Evolutionary conservation across 2,329 filamentous ascomycete genomes (phyloP).

Genomic region (Teratosphaeria epicoccoides): DNA sequence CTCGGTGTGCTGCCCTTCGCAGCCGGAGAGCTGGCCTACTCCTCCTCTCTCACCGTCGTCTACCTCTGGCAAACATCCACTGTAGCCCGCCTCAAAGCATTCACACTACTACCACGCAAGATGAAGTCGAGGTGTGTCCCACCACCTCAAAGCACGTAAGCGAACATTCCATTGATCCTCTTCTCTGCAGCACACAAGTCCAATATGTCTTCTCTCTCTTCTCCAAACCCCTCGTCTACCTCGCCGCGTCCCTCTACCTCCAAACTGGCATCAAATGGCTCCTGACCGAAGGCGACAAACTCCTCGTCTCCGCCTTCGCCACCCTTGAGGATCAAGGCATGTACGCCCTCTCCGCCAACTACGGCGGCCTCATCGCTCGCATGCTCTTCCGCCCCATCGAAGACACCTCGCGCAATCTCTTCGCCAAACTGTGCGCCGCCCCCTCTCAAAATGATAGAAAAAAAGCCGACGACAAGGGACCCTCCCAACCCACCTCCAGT

Average conservation of each 20-base stretch:
- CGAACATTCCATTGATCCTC: slow-evolving; percentile 13
- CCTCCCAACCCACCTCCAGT: slow-evolving; percentile 2
- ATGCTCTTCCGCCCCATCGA: slow-evolving; percentile 92
- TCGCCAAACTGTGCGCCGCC: slow-evolving; percentile 63
- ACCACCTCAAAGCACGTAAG: slow-evolving; percentile 14
- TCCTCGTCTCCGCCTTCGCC: slow-evolving; percentile 71
- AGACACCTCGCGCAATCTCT: slow-evolving; percentile 82
- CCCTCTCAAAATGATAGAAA: slow-evolving; percentile 2
- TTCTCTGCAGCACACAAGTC: slow-evolving; percentile 17
- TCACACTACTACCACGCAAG: slow-evolving; percentile 53
- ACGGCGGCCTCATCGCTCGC: slow-evolving; percentile 73
- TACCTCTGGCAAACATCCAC: slow-evolving; percentile 55
- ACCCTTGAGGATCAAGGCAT: slow-evolving; percentile 73
- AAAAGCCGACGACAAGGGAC: slow-evolving; percentile 1
- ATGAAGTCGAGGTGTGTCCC: slow-evolving; percentile 34
- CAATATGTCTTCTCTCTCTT: slow-evolving; percentile 52
- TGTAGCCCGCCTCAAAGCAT: slow-evolving; percentile 48
- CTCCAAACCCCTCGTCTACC: slow-evolving; percentile 56
- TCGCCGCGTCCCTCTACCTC: slow-evolving; percentile 72
- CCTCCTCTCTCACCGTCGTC: slow-evolving; percentile 54
- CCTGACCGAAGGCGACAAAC: slow-evolving; percentile 85
- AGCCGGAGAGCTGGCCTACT: slow-evolving; percentile 71
- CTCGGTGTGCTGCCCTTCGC: slow-evolving; percentile 81
- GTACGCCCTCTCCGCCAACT: slow-evolving; percentile 90
- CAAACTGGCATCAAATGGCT: slow-evolving; percentile 88